These are phyloP conservation scores for Penicillium coffeae DNA, from an alignment of 495 filamentous ascomycete genomes.

Conservation along the genomic window DNA sequence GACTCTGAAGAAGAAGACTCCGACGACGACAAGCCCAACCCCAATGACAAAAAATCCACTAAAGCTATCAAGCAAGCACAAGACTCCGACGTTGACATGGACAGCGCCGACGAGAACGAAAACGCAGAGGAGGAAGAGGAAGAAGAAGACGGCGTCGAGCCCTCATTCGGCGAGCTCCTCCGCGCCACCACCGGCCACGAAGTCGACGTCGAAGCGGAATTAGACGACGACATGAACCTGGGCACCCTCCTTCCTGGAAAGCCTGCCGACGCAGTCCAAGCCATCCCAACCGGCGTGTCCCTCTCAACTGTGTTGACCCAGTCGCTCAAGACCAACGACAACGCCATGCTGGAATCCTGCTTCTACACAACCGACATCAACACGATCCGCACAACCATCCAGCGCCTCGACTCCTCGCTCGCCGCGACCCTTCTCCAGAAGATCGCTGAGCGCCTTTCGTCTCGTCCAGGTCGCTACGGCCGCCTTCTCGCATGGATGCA, in stretches of 20 bases:
- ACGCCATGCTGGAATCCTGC: constrained; percentile 82
- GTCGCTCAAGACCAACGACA: constrained; percentile 87
- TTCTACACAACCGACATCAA: constrained; percentile 70
- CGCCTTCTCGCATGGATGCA: constrained; percentile 95
- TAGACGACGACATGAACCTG: constrained; percentile 39
- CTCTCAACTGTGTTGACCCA: constrained; percentile 87
- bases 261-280: constrained; percentile 39
- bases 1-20: constrained; percentile 37
- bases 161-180: constrained; percentile 85
- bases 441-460: constrained; percentile 81
- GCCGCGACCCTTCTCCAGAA: constrained; percentile 73
- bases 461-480: constrained; percentile 81
- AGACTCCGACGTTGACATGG: constrained; percentile 43
- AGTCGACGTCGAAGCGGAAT: constrained; percentile 68
- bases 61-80: constrained; percentile 26
- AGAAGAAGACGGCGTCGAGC: constrained; percentile 54
- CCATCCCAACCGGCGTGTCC: constrained; percentile 70
- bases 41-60: constrained; percentile 32
- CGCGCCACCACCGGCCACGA: constrained; percentile 63
- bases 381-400: constrained; percentile 81
- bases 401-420: constrained; percentile 79
- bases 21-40: constrained; percentile 41
- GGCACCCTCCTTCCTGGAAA: constrained; percentile 37
- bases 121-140: constrained; percentile 38
- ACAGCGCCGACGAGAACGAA: constrained; percentile 34